Evolutionary conservation across 345 rosid species (phyloP).

Genomic region (Noccaea caerulescens): DNA sequence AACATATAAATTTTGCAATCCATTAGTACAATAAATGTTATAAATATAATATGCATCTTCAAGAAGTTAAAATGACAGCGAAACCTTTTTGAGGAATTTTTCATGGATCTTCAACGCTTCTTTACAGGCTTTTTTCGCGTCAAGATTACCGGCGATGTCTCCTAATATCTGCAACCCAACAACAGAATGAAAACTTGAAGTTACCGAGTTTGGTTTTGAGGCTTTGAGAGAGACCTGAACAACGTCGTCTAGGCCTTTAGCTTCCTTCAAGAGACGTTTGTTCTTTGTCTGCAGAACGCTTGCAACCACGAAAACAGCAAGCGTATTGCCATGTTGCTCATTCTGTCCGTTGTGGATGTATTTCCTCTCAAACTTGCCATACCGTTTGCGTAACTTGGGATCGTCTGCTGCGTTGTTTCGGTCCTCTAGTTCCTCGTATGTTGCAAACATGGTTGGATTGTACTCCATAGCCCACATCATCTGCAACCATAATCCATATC

Average conservation of each 20-base stretch:
- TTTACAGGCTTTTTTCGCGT: constrained; percentile 78
- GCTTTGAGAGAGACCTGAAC: constrained; percentile 58
- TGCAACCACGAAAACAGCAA: constrained; percentile 85
- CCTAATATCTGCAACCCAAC: constrained; percentile 65
- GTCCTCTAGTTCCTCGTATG: constrained; percentile 57
- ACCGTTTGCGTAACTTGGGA: constrained; percentile 68
- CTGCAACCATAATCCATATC: constrained; percentile 55
- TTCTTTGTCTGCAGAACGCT: constrained; percentile 88
- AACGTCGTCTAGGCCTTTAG: constrained; percentile 88
- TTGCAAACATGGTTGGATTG: constrained; percentile 75
- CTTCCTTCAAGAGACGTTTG: constrained; percentile 81
- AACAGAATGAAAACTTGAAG: not conserved
- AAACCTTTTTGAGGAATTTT: constrained; percentile 77
- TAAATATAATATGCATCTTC: not conserved
- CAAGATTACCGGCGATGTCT: constrained; percentile 71
- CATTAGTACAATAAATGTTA: not conserved
- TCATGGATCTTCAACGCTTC: constrained; percentile 85
- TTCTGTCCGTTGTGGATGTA: constrained; percentile 55
- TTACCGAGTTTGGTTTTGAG: not conserved
- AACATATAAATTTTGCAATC: not conserved
- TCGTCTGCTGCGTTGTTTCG: constrained; percentile 37
- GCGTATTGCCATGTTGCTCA: constrained; percentile 57
- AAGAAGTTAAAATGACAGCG: not conserved
- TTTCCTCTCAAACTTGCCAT: constrained; percentile 80
- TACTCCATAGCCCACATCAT: constrained; percentile 99